phyloP scores from a whole-genome alignment of 768 basidiomycete species.

The Auricularia cornea region DNA sequence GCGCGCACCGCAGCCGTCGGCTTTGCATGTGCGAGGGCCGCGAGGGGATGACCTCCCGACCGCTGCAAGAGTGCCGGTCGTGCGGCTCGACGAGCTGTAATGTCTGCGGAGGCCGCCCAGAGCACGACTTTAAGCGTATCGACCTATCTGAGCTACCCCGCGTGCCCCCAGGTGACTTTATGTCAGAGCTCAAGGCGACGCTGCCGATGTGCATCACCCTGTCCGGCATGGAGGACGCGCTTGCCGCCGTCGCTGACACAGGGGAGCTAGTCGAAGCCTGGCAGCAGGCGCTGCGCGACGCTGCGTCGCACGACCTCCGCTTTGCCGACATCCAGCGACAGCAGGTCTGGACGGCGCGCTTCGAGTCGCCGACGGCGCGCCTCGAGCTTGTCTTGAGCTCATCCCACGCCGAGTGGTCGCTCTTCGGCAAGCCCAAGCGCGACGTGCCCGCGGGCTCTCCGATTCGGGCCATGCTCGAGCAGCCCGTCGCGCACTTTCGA shows the following conservation, averaged over 20 bases:
- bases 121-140: slow-evolving; percentile 63
- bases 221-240: slow-evolving; percentile 39
- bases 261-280: slow-evolving; percentile 43
- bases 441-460: slow-evolving; percentile 69
- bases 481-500: slow-evolving; percentile 68
- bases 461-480: slow-evolving; percentile 61
- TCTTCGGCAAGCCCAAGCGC: slow-evolving; percentile 64
- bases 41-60: slow-evolving; percentile 58
- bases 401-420: slow-evolving; percentile 75
- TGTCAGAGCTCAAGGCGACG: slow-evolving; percentile 64
- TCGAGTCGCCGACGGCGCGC: slow-evolving; percentile 58
- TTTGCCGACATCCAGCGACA: slow-evolving; percentile 85
- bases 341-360: slow-evolving; percentile 77
- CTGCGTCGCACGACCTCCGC: slow-evolving; percentile 54
- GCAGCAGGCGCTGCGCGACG: slow-evolving; percentile 56
- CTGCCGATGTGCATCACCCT: slow-evolving; percentile 78
- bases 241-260: slow-evolving; percentile 44
- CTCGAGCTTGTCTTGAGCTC: slow-evolving; percentile 74
- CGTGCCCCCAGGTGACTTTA: slow-evolving; percentile 61
- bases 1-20: slow-evolving; percentile 63
- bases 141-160: slow-evolving; percentile 47
- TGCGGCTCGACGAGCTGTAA: slow-evolving; percentile 75
- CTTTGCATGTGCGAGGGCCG: slow-evolving; percentile 88
- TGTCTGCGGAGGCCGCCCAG: slow-evolving; percentile 84
- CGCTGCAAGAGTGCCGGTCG: slow-evolving; percentile 60